A percentile compares a stretch with the other conserved stretches of the same genome.
Conservation (phyloP, 768 basidiomycete species). For the Kockovaella imperatae region DNA sequence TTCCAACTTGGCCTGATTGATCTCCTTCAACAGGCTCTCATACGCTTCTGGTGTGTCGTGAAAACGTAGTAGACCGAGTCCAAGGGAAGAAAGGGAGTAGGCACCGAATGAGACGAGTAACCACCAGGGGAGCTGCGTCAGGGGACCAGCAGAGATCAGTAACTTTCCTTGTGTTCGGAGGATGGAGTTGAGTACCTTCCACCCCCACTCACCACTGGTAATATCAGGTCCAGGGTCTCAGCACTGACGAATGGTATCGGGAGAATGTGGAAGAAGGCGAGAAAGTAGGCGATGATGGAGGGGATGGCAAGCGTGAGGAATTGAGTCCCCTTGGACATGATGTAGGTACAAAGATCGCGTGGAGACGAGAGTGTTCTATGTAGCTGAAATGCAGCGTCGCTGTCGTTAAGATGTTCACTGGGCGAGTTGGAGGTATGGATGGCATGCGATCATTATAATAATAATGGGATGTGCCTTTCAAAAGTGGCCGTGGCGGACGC, state of each 20-base stretch:
- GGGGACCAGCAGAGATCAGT: background rate
- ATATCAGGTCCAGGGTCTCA: constrained; percentile 49
- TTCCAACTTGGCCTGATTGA: constrained; percentile 55
- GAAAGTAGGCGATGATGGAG: constrained; percentile 52
- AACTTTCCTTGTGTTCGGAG: background rate
- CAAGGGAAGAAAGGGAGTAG: constrained; percentile 68
- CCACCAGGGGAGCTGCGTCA: constrained; percentile 68
- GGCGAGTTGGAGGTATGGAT: too few species aligned
- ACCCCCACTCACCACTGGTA: constrained; percentile 55
- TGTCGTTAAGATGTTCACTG: too few species aligned
- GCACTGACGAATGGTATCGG: constrained; percentile 54
- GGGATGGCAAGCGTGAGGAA: constrained; percentile 51
- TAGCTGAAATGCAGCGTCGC: background rate
- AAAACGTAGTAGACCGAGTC: constrained; percentile 65
- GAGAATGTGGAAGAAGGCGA: constrained; percentile 54
- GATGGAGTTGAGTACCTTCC: background rate
- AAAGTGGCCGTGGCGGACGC: too few species aligned
- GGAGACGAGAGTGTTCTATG: background rate
- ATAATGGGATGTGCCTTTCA: too few species aligned
- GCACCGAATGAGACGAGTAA: constrained; percentile 69
- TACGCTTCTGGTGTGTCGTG: constrained; percentile 75
- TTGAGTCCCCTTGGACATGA: constrained; percentile 60
- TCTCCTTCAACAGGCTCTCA: constrained; percentile 60
- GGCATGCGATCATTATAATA: too few species aligned
- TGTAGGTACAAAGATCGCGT: background rate